These are phyloP conservation scores for Brassica carinata DNA, from an alignment of 345 rosid genomes.

Conservation along the genomic window DNA sequence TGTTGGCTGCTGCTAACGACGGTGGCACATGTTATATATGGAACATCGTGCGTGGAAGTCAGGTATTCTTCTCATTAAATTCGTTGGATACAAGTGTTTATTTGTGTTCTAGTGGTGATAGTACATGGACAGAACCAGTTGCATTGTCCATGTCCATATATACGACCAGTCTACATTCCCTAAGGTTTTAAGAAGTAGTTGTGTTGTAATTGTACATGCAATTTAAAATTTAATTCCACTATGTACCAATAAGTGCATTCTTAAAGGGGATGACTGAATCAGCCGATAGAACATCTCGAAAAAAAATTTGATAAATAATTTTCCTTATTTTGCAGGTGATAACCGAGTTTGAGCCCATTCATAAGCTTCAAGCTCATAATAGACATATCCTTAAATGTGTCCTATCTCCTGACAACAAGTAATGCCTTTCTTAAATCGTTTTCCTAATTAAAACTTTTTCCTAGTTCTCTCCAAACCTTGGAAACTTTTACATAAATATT, in stretches of 20 bases:
- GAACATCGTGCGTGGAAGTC: constrained; percentile 73
- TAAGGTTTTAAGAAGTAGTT: background rate
- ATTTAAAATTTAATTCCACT: background rate
- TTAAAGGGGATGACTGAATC: background rate
- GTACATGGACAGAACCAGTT: background rate
- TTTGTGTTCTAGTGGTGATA: background rate
- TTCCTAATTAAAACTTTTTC: background rate
- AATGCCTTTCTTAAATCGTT: constrained; percentile 2
- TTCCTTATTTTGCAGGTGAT: constrained; percentile 50
- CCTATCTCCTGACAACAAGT: constrained; percentile 87
- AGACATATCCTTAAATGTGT: constrained; percentile 85
- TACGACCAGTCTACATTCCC: background rate
- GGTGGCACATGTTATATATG: constrained; percentile 91
- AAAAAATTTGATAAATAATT: background rate
- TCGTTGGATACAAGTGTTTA: background rate
- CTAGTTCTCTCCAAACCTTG: background rate
- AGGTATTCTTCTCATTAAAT: constrained; percentile 37
- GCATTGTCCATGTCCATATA: background rate
- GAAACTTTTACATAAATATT: background rate
- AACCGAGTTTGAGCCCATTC: constrained; percentile 90
- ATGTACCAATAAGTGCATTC: background rate
- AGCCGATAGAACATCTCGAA: background rate
- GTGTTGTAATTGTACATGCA: background rate
- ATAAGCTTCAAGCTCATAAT: constrained; percentile 85
- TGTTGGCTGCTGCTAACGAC: constrained; percentile 91